phyloP scores from a whole-genome alignment of 495 filamentous ascomycete species.

The Lepraria neglecta region DNA sequence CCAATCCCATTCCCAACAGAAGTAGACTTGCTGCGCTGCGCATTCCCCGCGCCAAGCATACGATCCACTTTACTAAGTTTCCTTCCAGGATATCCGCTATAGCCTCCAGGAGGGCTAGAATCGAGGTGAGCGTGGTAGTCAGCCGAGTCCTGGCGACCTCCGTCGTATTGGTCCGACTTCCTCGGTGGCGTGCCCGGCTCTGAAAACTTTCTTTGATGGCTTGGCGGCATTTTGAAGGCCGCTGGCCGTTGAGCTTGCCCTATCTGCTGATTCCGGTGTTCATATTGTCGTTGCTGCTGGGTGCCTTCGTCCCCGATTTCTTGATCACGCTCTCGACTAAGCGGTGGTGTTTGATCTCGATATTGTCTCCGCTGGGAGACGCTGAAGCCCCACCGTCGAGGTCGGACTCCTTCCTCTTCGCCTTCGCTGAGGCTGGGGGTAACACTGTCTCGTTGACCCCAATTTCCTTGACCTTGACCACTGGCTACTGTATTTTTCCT shows the following conservation, averaged over 20 bases:
- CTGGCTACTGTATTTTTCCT: conserved; percentile 17
- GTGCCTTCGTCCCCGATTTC: conserved; percentile 1
- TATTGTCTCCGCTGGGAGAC: conserved; percentile 22
- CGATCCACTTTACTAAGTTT: conserved; percentile 24
- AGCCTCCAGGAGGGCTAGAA: conserved; percentile 6
- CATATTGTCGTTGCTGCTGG: conserved; percentile 15
- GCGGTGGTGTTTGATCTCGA: conserved; percentile 23
- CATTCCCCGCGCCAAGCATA: conserved; percentile 20
- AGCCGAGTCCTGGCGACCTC: conserved; percentile 19
- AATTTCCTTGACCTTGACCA: conserved; percentile 24
- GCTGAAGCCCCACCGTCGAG: conserved; percentile 25
- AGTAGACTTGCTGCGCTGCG: background rate
- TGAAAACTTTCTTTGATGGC: conserved; percentile 11
- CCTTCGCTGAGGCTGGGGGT: conserved; percentile 22
- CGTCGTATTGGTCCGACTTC: background rate
- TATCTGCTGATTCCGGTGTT: conserved; percentile 18
- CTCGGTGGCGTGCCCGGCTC: conserved; percentile 7
- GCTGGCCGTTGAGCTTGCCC: conserved; percentile 1
- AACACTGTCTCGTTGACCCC: conserved; percentile 22
- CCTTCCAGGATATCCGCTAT: conserved; percentile 2
- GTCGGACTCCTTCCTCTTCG: conserved; percentile 15
- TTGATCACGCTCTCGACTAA: conserved; percentile 11
- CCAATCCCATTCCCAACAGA: background rate
- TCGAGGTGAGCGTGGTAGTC: conserved; percentile 22
- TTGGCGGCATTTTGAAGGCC: conserved; percentile 14